Evolutionary conservation across 169 alveolate genomes (phyloP), one percentile per base, ranked within the genome.

Genomic region (Plasmodium sp.): DNA sequence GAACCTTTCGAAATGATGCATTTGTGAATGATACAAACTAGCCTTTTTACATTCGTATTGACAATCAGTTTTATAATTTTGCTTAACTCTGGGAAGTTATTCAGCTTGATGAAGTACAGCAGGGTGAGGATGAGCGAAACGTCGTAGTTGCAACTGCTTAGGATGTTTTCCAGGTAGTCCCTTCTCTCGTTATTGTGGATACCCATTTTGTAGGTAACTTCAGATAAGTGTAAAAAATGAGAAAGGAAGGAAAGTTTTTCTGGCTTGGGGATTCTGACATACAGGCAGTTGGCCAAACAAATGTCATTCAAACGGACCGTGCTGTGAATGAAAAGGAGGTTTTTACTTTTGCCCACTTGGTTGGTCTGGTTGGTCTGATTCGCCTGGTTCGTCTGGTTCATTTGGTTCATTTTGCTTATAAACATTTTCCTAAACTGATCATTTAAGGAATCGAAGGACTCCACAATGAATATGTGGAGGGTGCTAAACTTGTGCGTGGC

Each of bases 201-300:
- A 34, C 81, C 54, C 12, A 91, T 91, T 18, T 81, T 31, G 54
- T 91, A 91, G 34, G 81, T 91, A 14, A 22, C 83, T 91, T 91
- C 39, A 34, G 58, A 9, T n/a, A 91, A 45, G 7, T 39, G 22
- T 81, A 91, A 91, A 45, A 91, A 72, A 72, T 91, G 84, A 2
- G 36, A 39, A 71, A 67, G 71, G 75, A 91, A 91, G 45, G 39
- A 48, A 31, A 2, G 18, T 81, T 67, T 48, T 14, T 81, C 58
- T 71, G 95, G 95, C 9, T 48, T 81, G 7, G 95, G 92, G 2
- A 91, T 81, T 45, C 95, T 45, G 22, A 91, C 75, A 91, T 91
- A 91, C 16, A 91, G 58, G 56, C 95, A 91, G 22, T 91, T 91
- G 31, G 39, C 74, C 41, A 91, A 16, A 41, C 31, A 67, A 18